Conservation (phyloP, 2,329 filamentous ascomycete species). For the Aureobasidium sp. region DNA sequence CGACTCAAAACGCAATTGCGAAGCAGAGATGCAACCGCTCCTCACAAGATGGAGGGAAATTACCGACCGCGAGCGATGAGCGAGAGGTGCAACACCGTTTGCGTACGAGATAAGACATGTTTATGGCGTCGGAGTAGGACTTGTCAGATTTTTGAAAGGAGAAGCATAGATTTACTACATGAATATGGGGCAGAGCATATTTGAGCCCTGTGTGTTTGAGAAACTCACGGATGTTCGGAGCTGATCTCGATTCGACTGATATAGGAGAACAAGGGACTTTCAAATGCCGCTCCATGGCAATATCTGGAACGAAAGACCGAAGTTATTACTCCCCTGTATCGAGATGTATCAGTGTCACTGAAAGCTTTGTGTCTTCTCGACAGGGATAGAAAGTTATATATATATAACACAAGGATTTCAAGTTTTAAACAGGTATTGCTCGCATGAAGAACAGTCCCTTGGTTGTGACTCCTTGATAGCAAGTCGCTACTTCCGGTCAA, state of each 20-base stretch:
- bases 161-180: not conserved
- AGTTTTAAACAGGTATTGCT: no score
- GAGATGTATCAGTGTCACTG: not conserved
- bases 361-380: not conserved
- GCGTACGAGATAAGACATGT: not conserved
- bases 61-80: slow-evolving; percentile 20
- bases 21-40: slow-evolving; percentile 57
- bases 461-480: no score
- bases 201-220: not conserved
- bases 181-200: not conserved
- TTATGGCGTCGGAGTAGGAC: not conserved
- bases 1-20: slow-evolving; percentile 54
- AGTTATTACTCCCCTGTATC: not conserved
- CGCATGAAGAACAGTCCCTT: no score
- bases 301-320: not conserved
- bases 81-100: not conserved
- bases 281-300: not conserved
- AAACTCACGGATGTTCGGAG: not conserved
- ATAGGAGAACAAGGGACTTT: not conserved
- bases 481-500: no score
- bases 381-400: not conserved
- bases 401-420: no score
- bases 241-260: not conserved
- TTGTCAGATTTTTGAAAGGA: not conserved
- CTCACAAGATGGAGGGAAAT: slow-evolving; percentile 30